Conservation (phyloP, 139 green algal genomes). For the Ulvella scutata region DNA sequence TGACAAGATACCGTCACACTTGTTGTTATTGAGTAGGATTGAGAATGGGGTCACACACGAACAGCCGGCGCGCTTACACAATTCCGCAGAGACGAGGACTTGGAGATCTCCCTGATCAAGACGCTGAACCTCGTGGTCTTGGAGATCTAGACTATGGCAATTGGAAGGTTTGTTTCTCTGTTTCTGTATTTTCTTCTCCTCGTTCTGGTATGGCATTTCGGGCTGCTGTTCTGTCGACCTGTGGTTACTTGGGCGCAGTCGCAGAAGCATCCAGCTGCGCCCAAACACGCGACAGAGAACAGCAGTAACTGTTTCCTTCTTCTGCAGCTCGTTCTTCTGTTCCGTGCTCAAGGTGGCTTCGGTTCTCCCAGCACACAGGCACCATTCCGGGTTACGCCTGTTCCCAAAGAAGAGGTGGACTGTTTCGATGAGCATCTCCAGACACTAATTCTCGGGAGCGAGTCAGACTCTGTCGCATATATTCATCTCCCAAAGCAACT, state of each 20-base stretch:
- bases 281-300: neutral
- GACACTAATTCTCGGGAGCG: neutral
- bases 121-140: neutral
- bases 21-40: no score
- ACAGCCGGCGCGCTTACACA: no score
- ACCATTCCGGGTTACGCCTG: neutral
- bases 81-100: no score
- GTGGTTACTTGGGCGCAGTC: neutral
- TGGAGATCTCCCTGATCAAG: no score
- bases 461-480: neutral
- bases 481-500: neutral
- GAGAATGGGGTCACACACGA: no score
- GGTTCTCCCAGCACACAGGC: neutral
- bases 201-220: neutral
- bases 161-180: neutral
- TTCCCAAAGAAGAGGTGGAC: neutral
- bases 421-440: neutral
- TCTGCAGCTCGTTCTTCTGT: neutral
- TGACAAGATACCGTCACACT: no score
- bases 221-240: neutral
- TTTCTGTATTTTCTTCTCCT: neutral
- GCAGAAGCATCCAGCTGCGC: neutral
- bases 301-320: neutral
- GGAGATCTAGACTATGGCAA: neutral
- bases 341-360: neutral